Percentiles rank a stretch among this genome's conserved stretches.
These are phyloP conservation scores for Paramecium octaurelia DNA, from an alignment of 73 alveolate species.

Conservation along the genomic window DNA sequence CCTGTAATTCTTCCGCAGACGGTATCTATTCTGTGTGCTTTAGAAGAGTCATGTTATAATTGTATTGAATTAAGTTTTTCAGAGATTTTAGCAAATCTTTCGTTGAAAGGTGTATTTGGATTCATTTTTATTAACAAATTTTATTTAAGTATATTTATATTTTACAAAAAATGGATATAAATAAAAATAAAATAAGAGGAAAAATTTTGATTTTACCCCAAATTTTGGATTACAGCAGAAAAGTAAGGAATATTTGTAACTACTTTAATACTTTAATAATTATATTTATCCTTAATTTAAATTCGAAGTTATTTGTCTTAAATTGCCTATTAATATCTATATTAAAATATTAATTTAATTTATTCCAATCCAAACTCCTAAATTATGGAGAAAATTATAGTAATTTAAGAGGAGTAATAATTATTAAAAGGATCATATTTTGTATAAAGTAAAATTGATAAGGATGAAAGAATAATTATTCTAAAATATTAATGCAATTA, in stretches of 20 bases:
- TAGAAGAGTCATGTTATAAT: conserved; percentile 51
- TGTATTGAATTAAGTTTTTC: conserved; percentile 52
- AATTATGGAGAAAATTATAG: neutral
- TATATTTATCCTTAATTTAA: too few relatives aligned
- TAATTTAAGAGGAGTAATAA: neutral
- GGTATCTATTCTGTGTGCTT: conserved; percentile 54
- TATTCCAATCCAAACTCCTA: too few relatives aligned
- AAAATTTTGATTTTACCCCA: too few relatives aligned
- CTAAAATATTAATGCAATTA: neutral
- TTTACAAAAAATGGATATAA: neutral
- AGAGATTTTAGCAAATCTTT: conserved; percentile 50
- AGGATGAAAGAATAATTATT: neutral
- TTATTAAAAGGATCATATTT: neutral
- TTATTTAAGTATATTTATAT: conserved; percentile 17
- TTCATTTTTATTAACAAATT: conserved; percentile 41
- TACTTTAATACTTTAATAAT: too few relatives aligned
- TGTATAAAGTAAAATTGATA: neutral
- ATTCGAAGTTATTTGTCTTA: too few relatives aligned
- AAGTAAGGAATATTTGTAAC: too few relatives aligned
- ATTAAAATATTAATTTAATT: too few relatives aligned
- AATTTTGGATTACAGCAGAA: too few relatives aligned
- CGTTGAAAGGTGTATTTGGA: conserved; percentile 61
- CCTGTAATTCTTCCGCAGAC: conserved; percentile 40
- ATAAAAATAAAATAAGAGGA: neutral
- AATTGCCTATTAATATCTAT: too few relatives aligned